Percentiles rank a stretch among this genome's conserved stretches.
These are phyloP conservation scores for Trypanosoma melophagium DNA, from an alignment of 208 protist species.

Conservation along the genomic window DNA sequence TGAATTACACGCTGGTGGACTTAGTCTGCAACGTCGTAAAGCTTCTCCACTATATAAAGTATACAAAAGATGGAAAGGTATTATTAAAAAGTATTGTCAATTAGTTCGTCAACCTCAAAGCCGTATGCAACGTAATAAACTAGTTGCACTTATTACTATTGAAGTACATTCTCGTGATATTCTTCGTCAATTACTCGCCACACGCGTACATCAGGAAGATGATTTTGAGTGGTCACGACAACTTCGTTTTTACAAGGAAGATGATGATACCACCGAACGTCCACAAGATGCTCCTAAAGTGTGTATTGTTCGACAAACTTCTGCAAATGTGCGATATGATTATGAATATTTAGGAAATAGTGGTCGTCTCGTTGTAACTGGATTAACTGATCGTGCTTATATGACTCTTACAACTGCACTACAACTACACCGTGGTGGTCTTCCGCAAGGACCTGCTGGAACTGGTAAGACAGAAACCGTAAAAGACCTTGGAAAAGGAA, in stretches of 20 bases:
- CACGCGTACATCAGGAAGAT: slow-evolving; percentile 72
- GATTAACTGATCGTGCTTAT: slow-evolving; percentile 97
- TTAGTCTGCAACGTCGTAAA: slow-evolving; percentile 85
- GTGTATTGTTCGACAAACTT: slow-evolving; percentile 94
- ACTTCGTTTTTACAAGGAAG: slow-evolving; percentile 95
- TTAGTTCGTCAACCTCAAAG: slow-evolving; percentile 93
- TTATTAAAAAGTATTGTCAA: slow-evolving; percentile 95
- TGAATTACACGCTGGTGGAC: slow-evolving; percentile 74
- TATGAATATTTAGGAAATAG: slow-evolving; percentile 98
- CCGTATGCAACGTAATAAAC: slow-evolving; percentile 93
- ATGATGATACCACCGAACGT: slow-evolving; percentile 45
- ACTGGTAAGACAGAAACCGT: slow-evolving; percentile 99
- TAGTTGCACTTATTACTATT: slow-evolving; percentile 97
- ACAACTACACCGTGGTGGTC: slow-evolving; percentile 92
- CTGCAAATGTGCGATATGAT: slow-evolving; percentile 92
- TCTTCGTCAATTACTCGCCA: slow-evolving; percentile 91
- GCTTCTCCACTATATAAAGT: slow-evolving; percentile 90
- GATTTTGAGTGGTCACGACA: slow-evolving; percentile 98
- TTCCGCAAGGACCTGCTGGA: slow-evolving; percentile 96
- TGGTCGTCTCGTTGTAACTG: slow-evolving; percentile 98
- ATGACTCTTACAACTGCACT: slow-evolving; percentile 98
- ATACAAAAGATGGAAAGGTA: slow-evolving; percentile 93
- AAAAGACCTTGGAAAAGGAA: slow-evolving; percentile 97
- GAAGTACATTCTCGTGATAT: slow-evolving; percentile 98
- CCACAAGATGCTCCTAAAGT: slow-evolving; percentile 36